These are phyloP conservation scores for Penicillium sp. DNA, from an alignment of 2,329 filamentous ascomycete species.

Conservation along the genomic window DNA sequence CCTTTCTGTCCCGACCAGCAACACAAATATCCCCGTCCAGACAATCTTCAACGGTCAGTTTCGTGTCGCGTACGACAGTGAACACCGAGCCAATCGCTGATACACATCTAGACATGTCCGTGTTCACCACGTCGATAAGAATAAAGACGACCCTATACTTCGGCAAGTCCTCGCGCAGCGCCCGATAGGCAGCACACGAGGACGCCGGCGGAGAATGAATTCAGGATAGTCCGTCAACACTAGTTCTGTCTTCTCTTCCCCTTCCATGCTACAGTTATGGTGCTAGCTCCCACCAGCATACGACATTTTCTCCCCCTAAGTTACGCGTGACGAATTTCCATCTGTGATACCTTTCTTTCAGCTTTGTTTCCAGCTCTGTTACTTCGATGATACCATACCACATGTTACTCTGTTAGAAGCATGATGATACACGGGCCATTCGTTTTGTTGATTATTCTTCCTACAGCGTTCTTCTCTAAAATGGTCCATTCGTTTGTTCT, in stretches of 20 bases:
- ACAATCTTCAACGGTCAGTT: constrained; percentile 85
- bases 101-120: constrained; percentile 75
- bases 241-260: not conserved
- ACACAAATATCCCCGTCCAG: constrained; percentile 91
- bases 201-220: constrained; percentile 68
- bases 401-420: constrained; percentile 30
- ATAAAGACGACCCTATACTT: constrained; percentile 81
- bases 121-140: constrained; percentile 87
- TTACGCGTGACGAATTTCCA: constrained; percentile 27
- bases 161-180: constrained; percentile 85
- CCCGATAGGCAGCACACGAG: constrained; percentile 80
- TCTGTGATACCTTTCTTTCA: constrained; percentile 25
- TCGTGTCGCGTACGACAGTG: not conserved
- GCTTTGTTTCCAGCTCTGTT: constrained; percentile 4
- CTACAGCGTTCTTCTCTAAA: constrained; percentile 10
- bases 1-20: constrained; percentile 94
- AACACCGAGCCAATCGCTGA: not conserved
- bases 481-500: constrained; percentile 20
- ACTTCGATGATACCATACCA: constrained; percentile 34
- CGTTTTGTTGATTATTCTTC: constrained; percentile 16
- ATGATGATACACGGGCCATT: constrained; percentile 30
- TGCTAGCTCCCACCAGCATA: not conserved
- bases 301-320: constrained; percentile 3
- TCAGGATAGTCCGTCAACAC: not conserved
- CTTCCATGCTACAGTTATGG: too few species aligned